A percentile compares a stretch with the other conserved stretches of the same genome.
These are phyloP conservation scores for Chytriomyces confervae DNA, from an alignment of 192 early-diverging fungal species.

Conservation along the genomic window DNA sequence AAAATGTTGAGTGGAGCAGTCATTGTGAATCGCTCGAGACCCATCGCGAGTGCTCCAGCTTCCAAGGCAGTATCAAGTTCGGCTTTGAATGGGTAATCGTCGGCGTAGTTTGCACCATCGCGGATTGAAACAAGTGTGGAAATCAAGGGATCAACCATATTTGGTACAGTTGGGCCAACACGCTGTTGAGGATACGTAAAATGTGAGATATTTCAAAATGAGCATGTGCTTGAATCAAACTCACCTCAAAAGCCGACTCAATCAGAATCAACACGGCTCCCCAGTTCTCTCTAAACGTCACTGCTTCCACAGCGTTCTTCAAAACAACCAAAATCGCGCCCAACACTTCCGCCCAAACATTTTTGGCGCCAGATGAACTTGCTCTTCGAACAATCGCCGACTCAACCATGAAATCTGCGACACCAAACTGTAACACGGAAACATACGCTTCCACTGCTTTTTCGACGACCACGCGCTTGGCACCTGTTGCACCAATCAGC, in stretches of 20 bases:
- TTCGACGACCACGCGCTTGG: constrained; percentile 49
- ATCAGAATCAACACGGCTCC: constrained; percentile 76
- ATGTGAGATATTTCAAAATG: neutral
- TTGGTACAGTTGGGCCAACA: constrained; percentile 67
- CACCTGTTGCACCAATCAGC: constrained; percentile 33
- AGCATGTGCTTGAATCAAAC: neutral
- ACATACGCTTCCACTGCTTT: constrained; percentile 74
- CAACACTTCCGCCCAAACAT: constrained; percentile 54
- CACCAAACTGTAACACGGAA: constrained; percentile 72
- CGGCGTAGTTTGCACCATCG: constrained; percentile 63
- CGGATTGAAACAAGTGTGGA: constrained; percentile 75
- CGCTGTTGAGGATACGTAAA: constrained; percentile 46
- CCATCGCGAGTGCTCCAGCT: constrained; percentile 79
- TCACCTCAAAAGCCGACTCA: constrained; percentile 71
- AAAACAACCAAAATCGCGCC: constrained; percentile 44
- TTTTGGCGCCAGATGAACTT: constrained; percentile 33
- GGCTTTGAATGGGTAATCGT: constrained; percentile 82
- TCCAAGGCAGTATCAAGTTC: constrained; percentile 84
- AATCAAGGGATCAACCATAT: constrained; percentile 64
- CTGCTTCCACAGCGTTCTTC: constrained; percentile 51
- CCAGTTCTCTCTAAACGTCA: constrained; percentile 85
- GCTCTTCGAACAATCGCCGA: constrained; percentile 50
- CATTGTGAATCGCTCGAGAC: constrained; percentile 76
- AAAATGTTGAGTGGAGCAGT: constrained; percentile 84
- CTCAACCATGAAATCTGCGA: constrained; percentile 78